These are phyloP conservation scores for Eutypa lata DNA, from an alignment of 2,329 filamentous ascomycete species.

Conservation along the genomic window DNA sequence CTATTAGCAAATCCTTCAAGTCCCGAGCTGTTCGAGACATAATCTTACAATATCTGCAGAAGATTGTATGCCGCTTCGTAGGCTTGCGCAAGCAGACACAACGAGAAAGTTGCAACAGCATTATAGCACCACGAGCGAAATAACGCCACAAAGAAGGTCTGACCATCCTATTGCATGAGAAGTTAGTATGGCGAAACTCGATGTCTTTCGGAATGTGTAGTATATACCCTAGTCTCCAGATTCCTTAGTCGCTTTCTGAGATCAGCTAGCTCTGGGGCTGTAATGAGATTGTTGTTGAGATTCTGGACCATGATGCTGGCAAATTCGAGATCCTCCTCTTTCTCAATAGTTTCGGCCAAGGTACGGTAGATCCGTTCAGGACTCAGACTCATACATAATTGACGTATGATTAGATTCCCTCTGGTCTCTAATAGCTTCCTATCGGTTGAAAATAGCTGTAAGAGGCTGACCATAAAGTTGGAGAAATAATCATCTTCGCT, in stretches of 20 bases:
- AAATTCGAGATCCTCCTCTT: slow-evolving; percentile 97
- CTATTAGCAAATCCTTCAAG: slow-evolving; percentile 11
- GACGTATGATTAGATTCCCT: slow-evolving; percentile 93
- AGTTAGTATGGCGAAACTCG: slow-evolving; percentile 6
- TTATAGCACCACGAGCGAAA: slow-evolving; percentile 99
- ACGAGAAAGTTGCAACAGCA: slow-evolving; percentile 92
- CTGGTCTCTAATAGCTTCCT: slow-evolving; percentile 84
- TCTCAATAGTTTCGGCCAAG: slow-evolving; percentile 92
- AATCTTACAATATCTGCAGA: slow-evolving; percentile 82
- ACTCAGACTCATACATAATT: slow-evolving; percentile 88
- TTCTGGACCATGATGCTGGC: slow-evolving; percentile 99
- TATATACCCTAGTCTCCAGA: slow-evolving; percentile 72
- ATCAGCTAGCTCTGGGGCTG: slow-evolving; percentile 88
- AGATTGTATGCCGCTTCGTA: slow-evolving; percentile 98
- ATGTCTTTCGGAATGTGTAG: background rate
- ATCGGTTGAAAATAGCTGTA: slow-evolving; percentile 95
- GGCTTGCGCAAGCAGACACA: slow-evolving; percentile 91
- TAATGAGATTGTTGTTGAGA: slow-evolving; percentile 97
- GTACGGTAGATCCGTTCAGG: slow-evolving; percentile 95
- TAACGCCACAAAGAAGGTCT: slow-evolving; percentile 89
- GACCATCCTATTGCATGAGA: slow-evolving; percentile 64
- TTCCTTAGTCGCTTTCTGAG: slow-evolving; percentile 87
- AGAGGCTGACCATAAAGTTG: slow-evolving; percentile 94
- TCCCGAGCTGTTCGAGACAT: background rate
- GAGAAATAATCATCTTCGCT: slow-evolving; percentile 97